These are phyloP conservation scores for Agarophyton chilense DNA, from an alignment of 23 red algal species.

Conservation along the genomic window DNA sequence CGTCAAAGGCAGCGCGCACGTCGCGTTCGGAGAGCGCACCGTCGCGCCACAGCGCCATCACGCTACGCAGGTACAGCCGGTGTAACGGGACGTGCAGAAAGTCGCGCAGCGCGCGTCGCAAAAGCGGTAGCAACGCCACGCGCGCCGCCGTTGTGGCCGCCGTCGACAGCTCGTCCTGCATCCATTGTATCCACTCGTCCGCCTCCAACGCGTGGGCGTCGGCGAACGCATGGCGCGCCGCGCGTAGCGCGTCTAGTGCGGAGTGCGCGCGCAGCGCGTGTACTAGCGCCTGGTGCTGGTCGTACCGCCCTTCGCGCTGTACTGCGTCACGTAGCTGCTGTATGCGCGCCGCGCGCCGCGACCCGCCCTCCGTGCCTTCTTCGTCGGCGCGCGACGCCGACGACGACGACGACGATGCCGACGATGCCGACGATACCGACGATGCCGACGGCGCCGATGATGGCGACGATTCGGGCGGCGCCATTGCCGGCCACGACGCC, in stretches of 20 bases:
- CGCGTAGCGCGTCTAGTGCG: neutral
- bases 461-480: neutral
- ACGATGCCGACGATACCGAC: neutral
- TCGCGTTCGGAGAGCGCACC: neutral
- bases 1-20: neutral
- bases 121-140: neutral
- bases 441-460: neutral
- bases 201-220: conserved; percentile 16
- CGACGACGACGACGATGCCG: neutral
- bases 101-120: neutral
- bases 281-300: conserved; percentile 22
- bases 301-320: neutral
- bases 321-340: neutral
- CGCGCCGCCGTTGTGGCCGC: neutral
- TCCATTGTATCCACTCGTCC: conserved; percentile 29
- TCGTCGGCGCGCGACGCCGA: neutral
- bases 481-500: too few relatives aligned
- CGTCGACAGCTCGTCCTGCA: conserved; percentile 39
- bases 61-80: neutral
- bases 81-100: conserved; percentile 10
- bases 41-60: neutral
- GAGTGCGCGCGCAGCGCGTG: conserved; percentile 8
- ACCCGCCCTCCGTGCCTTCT: too few relatives aligned
- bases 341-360: too few relatives aligned
- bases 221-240: conserved; percentile 35